A percentile compares a stretch with the other conserved stretches of the same genome.
phyloP scores from a whole-genome alignment of 495 filamentous ascomycete genomes.

The Chlorociboria aeruginascens region DNA sequence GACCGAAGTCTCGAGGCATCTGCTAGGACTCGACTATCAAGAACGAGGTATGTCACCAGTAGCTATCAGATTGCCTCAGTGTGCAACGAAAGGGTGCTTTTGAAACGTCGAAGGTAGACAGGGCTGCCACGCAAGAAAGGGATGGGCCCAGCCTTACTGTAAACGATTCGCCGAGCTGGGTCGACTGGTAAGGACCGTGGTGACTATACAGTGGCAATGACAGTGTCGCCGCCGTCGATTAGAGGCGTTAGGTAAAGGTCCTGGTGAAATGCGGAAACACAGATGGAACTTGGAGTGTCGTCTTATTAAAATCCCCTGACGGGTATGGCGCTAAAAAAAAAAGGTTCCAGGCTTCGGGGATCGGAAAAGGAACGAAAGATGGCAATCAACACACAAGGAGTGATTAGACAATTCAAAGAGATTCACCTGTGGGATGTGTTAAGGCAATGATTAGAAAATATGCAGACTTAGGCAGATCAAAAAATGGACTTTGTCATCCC shows the following conservation, averaged over 20 bases:
- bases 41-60: not conserved
- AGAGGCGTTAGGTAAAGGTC: not conserved
- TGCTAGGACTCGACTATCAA: slow-evolving; percentile 2
- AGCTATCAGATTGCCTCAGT: slow-evolving; percentile 1
- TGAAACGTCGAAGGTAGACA: slow-evolving; percentile 15
- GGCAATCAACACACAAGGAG: too few relatives aligned
- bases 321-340: not conserved
- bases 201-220: slow-evolving; percentile 1
- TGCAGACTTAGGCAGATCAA: too few relatives aligned
- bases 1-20: slow-evolving; percentile 9
- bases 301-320: not conserved
- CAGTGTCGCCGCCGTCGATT: slow-evolving; percentile 10
- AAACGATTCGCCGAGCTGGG: not conserved
- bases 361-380: not conserved
- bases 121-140: slow-evolving; percentile 14
- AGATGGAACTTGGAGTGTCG: not conserved
- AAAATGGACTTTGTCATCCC: too few relatives aligned
- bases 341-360: not conserved
- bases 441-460: too few relatives aligned
- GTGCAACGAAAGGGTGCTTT: slow-evolving; percentile 5
- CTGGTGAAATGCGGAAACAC: not conserved
- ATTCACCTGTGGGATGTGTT: too few relatives aligned
- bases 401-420: too few relatives aligned
- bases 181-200: slow-evolving; percentile 14
- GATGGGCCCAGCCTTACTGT: slow-evolving; percentile 3